Evolutionary conservation across 2,329 filamentous ascomycete genomes (phyloP).

Genomic region (Pseudogymnoascus sp.): DNA sequence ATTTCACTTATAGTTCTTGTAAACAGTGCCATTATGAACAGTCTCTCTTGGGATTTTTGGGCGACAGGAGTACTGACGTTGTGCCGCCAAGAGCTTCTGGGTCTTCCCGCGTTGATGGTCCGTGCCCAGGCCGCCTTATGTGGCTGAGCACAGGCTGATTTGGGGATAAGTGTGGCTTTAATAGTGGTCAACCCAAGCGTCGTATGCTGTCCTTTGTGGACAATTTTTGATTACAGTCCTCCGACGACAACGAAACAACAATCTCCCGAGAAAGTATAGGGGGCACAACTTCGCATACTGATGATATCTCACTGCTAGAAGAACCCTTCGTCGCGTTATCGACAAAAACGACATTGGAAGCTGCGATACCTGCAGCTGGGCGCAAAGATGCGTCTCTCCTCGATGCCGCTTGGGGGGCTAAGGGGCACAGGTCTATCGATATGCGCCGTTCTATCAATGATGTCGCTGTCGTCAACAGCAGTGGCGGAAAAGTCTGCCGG

Average conservation of each 20-base stretch:
- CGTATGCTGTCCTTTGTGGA: conserved; percentile 4
- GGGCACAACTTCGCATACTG: background rate
- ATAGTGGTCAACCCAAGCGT: background rate
- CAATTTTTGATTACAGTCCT: background rate
- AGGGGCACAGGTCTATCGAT: conserved; percentile 12
- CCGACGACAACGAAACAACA: background rate
- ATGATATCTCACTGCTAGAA: background rate
- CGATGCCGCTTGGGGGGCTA: background rate
- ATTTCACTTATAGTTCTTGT: background rate
- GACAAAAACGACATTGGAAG: background rate
- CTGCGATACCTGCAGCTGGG: background rate
- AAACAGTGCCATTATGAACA: background rate
- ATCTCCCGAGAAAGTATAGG: background rate
- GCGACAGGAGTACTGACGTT: background rate
- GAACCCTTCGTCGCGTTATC: background rate
- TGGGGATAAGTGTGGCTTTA: background rate
- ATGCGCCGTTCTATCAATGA: conserved; percentile 34
- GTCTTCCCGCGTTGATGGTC: background rate
- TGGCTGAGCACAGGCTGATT: background rate
- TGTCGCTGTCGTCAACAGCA: conserved; percentile 33
- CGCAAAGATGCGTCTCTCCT: conserved; percentile 5
- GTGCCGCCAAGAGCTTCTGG: background rate
- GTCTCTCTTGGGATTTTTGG: background rate
- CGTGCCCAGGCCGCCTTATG: background rate
- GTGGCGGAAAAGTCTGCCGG: conserved; percentile 54